Base-by-base conservation (phyloP, 768 basidiomycete species). In the Rhizopogon roseolus region DNA sequence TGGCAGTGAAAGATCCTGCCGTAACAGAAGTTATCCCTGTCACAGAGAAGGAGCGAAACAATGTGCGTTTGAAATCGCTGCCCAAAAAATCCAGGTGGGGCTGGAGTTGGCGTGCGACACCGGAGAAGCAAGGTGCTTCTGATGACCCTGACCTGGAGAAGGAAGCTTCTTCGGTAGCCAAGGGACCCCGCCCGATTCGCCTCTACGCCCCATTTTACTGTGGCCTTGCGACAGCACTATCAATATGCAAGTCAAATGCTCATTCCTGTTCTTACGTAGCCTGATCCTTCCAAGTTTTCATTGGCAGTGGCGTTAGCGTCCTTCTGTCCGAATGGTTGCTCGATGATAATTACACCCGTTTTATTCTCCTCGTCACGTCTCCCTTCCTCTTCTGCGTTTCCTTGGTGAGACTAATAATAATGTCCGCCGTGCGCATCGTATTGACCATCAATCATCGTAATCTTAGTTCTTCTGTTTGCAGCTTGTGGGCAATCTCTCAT, bases 401-500 rank as follows among this genome's bases (percentile, higher is more conserved):
- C 4, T 64, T 91, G 64, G 88, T 88, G 60, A 65, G 79, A 52
- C n/a, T 19, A 49, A 34, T 13, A 13, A 9, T 29, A 19, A 17
- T 34, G n/a, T 37, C 39, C 39, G 34, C 14, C 22, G 22, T 22
- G 14, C 5, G 17, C n/a, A 17, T 13, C 4, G 13, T 22, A 36
- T 54, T 70, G 7, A 70, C 22, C 1, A 19, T 32, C 25, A 34
- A 25, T 7, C 13, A 7, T 39, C n/a, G n/a, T n/a, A n/a, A n/a
- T n/a, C n/a, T n/a, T n/a, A 89, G 86, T 89, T 91, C 73, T 90
- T 90, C 65, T 74, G 81, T 16, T 70, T 86, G n/a, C 86, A 88
- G 64, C 74, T 88, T 13, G 63, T 90, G 13, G 76, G 80, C 19
- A 85, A 80, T 49, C 40, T 88, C 14, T 72, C 82, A 4, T 84